Percentiles rank a stretch among this genome's conserved stretches.
Evolutionary conservation across 495 filamentous ascomycete genomes (phyloP).

Genomic region (Neurospora sp.): DNA sequence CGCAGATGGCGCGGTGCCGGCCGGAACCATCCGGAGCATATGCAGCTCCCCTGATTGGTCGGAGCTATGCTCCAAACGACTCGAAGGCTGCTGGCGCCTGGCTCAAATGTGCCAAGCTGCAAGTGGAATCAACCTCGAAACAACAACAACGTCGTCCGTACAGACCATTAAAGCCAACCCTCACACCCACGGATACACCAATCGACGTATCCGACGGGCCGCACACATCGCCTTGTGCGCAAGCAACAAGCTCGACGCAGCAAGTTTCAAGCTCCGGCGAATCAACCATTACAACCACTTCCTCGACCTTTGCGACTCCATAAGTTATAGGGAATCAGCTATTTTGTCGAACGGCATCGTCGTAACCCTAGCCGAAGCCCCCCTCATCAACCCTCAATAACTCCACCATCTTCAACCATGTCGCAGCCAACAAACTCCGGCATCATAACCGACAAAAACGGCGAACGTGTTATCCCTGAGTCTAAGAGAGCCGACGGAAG

Average conservation of each 20-base stretch:
- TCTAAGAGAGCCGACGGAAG: constrained; percentile 81
- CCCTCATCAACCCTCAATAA: neutral
- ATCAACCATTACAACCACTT: neutral
- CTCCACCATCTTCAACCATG: constrained; percentile 27
- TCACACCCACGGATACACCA: neutral
- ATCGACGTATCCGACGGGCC: neutral
- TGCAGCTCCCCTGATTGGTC: constrained; percentile 25
- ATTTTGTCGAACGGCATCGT: neutral
- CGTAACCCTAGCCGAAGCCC: neutral
- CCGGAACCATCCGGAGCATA: constrained; percentile 18
- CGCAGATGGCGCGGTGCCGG: constrained; percentile 3
- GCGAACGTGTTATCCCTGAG: constrained; percentile 80
- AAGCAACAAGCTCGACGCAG: constrained; percentile 4
- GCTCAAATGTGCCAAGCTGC: neutral
- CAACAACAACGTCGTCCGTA: neutral
- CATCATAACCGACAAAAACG: constrained; percentile 61
- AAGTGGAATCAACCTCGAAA: neutral
- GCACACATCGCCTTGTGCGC: neutral
- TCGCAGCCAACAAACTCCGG: constrained; percentile 49
- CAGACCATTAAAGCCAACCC: too few species aligned
- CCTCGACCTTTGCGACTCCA: neutral
- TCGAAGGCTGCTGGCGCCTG: constrained; percentile 1
- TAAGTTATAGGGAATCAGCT: neutral
- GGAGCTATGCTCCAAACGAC: constrained; percentile 18
- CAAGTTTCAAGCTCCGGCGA: neutral